These are phyloP conservation scores for Tolypocladium ovalisporum DNA, from an alignment of 2,329 filamentous ascomycete species.

Conservation along the genomic window DNA sequence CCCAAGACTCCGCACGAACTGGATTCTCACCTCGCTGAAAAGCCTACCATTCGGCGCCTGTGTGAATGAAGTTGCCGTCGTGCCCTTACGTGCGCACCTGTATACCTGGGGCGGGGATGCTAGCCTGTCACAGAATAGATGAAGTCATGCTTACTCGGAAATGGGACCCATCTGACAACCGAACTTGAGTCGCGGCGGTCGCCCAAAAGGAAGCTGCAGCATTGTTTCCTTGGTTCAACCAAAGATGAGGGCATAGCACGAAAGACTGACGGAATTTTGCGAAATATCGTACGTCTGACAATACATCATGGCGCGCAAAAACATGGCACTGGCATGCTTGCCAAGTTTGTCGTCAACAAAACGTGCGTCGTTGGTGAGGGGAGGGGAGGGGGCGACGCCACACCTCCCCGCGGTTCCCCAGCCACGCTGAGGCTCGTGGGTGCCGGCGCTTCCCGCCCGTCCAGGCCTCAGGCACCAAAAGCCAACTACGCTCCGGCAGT, in stretches of 20 bases:
- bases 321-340: background rate
- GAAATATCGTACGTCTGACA: background rate
- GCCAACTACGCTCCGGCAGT: slow-evolving; percentile 8
- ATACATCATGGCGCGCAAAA: background rate
- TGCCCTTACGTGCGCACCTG: background rate
- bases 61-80: background rate
- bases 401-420: slow-evolving; percentile 1
- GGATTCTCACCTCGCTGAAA: background rate
- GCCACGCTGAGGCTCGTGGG: slow-evolving; percentile 2
- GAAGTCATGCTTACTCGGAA: background rate
- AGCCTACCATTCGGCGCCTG: background rate
- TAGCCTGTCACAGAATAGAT: slow-evolving; percentile 1
- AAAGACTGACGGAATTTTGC: background rate
- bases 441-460: background rate
- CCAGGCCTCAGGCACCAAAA: slow-evolving; percentile 14
- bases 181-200: background rate
- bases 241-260: background rate
- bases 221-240: background rate
- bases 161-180: background rate
- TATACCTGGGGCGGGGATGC: background rate
- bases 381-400: background rate
- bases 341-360: background rate
- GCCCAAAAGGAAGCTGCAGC: background rate
- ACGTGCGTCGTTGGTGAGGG: background rate
- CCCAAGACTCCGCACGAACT: background rate